phyloP scores from a whole-genome alignment of 2,329 filamentous ascomycete species.

The Apiospora rasikravindrae region DNA sequence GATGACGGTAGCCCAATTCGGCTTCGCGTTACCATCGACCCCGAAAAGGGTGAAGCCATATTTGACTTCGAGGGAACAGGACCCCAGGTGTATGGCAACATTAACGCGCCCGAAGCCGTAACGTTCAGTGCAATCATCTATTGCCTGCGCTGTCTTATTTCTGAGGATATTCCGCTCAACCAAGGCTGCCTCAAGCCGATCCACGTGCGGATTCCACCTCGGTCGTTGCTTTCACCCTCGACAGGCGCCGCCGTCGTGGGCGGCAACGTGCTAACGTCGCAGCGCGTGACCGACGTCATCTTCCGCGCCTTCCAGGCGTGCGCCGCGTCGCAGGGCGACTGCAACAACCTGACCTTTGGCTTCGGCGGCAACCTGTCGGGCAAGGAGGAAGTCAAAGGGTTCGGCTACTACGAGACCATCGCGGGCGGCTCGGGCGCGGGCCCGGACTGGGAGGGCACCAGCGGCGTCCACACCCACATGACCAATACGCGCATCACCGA shows the following conservation, averaged over 20 bases:
- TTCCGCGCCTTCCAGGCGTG: constrained; percentile 77
- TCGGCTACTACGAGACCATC: constrained; percentile 83
- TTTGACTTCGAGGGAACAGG: constrained; percentile 80
- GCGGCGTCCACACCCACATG: constrained; percentile 76
- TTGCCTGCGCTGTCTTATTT: constrained; percentile 75
- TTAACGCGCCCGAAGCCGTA: constrained; percentile 77
- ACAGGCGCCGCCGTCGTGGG: constrained; percentile 77
- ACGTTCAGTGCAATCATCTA: constrained; percentile 82
- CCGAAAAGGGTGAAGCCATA: constrained; percentile 71
- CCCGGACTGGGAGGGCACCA: constrained; percentile 70
- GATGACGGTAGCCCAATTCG: constrained; percentile 77
- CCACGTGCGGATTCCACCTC: constrained; percentile 69
- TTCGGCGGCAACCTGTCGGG: constrained; percentile 68
- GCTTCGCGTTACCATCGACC: constrained; percentile 73
- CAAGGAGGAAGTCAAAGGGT: constrained; percentile 64
- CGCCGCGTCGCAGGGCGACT: constrained; percentile 75
- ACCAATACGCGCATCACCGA: constrained; percentile 81
- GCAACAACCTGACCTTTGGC: constrained; percentile 80
- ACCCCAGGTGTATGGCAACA: constrained; percentile 75
- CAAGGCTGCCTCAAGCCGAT: constrained; percentile 78
- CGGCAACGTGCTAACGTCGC: constrained; percentile 76
- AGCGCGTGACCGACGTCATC: constrained; percentile 79
- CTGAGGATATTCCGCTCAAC: constrained; percentile 77
- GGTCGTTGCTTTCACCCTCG: constrained; percentile 72
- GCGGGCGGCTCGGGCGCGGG: constrained; percentile 75